A percentile compares a stretch with the other conserved stretches of the same genome.
phyloP scores from a whole-genome alignment of 805 yeast genomes.

The Kodamaea kaohsiungensis region DNA sequence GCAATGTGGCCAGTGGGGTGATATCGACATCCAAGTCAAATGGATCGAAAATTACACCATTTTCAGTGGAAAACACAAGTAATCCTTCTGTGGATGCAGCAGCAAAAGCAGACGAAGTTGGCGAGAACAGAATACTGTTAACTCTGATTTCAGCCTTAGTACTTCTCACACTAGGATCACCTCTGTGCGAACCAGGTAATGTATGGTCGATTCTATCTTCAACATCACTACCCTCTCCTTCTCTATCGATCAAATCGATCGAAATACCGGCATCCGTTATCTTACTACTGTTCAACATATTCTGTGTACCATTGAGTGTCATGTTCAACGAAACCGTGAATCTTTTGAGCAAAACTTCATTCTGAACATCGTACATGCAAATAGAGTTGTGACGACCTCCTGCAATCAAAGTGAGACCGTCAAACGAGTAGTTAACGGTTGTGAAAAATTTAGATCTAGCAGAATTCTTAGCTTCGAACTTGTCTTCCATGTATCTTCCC shows the following conservation, averaged over 20 bases:
- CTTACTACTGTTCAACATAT: constrained; percentile 72
- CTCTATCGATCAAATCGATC: constrained; percentile 74
- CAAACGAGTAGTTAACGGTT: constrained; percentile 80
- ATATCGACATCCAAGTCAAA: constrained; percentile 91
- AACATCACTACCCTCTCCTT: constrained; percentile 81
- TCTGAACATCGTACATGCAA: constrained; percentile 86
- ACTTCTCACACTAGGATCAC: constrained; percentile 73
- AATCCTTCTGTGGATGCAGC: constrained; percentile 96
- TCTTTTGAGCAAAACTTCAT: constrained; percentile 80
- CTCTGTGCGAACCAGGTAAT: constrained; percentile 83
- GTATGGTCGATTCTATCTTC: constrained; percentile 76
- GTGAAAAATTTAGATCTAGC: constrained; percentile 83
- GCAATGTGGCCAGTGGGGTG: constrained; percentile 75
- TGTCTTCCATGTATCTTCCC: constrained; percentile 81
- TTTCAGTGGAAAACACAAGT: constrained; percentile 77
- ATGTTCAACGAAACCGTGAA: constrained; percentile 87
- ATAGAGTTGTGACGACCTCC: constrained; percentile 93
- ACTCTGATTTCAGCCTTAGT: constrained; percentile 84
- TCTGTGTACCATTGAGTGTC: constrained; percentile 86
- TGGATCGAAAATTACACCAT: constrained; percentile 80
- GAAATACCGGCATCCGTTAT: constrained; percentile 85
- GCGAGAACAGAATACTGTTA: constrained; percentile 77
- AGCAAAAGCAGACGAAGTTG: constrained; percentile 87
- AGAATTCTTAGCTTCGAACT: constrained; percentile 78
- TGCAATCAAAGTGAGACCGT: constrained; percentile 84